Percentiles rank a stretch among this genome's conserved stretches.
phyloP scores from a whole-genome alignment of 768 basidiomycete genomes.

The Termitomyces sp. region DNA sequence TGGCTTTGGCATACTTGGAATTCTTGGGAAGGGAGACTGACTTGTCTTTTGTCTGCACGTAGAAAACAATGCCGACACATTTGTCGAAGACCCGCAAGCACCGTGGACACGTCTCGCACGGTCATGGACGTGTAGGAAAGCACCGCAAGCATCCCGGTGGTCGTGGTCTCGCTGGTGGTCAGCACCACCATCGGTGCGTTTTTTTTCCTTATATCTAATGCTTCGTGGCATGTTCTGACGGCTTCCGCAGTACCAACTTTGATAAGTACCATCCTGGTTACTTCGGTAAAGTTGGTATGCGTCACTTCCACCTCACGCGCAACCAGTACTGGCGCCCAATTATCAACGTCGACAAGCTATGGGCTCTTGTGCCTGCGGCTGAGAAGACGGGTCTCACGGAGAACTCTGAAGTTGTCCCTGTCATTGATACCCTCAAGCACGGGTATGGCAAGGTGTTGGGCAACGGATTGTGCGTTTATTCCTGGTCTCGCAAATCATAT shows the following conservation, averaged over 20 bases:
- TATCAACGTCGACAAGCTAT: slow-evolving; percentile 98
- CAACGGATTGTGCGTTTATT: slow-evolving; percentile 72
- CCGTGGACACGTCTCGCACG: slow-evolving; percentile 98
- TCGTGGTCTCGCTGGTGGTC: slow-evolving; percentile 99
- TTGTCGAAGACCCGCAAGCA: slow-evolving; percentile 98
- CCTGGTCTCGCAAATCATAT: neutral
- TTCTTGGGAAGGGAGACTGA: slow-evolving; percentile 16
- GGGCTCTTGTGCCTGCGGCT: slow-evolving; percentile 82
- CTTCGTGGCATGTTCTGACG: neutral
- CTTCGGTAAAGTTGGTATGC: slow-evolving; percentile 99
- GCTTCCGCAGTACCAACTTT: slow-evolving; percentile 73
- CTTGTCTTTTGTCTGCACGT: slow-evolving; percentile 12
- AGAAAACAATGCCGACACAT: slow-evolving; percentile 85
- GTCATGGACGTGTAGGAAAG: slow-evolving; percentile 99
- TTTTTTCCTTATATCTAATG: neutral
- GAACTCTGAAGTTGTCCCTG: slow-evolving; percentile 82
- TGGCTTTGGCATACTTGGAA: slow-evolving; percentile 14
- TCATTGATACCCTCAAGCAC: slow-evolving; percentile 80
- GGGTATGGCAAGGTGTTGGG: slow-evolving; percentile 95
- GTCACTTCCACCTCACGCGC: slow-evolving; percentile 92
- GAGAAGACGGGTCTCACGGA: slow-evolving; percentile 77
- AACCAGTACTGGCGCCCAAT: slow-evolving; percentile 90
- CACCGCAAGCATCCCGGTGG: slow-evolving; percentile 99
- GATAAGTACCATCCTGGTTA: slow-evolving; percentile 99
- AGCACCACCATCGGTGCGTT: slow-evolving; percentile 95